Conservation (phyloP, 257 asterid species). For the Solanum phureja region DNA sequence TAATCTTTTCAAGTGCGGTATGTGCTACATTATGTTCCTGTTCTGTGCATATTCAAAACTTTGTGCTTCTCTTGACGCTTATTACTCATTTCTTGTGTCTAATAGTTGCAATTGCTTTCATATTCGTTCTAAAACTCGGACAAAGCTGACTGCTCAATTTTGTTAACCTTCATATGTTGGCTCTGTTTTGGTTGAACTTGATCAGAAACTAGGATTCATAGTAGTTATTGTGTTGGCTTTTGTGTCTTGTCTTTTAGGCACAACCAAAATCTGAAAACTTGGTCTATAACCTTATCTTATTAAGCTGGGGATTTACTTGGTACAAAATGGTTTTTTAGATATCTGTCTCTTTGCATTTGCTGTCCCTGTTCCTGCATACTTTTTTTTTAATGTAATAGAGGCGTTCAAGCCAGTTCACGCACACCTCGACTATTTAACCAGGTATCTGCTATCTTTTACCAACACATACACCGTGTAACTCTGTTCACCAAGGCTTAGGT, state of each 20-base stretch:
- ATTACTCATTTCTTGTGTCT: not conserved
- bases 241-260: not conserved
- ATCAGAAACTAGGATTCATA: not conserved
- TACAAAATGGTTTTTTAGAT: not conserved
- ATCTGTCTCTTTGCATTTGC: not conserved
- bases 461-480: not conserved
- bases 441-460: not conserved
- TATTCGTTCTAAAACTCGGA: not conserved
- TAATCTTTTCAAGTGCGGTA: not conserved
- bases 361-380: not conserved
- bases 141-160: not conserved
- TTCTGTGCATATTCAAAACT: not conserved
- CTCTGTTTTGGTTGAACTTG: not conserved
- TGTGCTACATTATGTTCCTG: not conserved
- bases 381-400: not conserved
- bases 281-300: not conserved
- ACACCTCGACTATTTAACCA: not conserved
- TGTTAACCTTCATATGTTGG: not conserved
- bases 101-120: not conserved
- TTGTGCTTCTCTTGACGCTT: not conserved
- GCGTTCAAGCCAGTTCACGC: not conserved
- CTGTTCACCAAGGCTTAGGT: too few species aligned
- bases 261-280: not conserved
- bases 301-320: not conserved
- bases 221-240: not conserved